Percentiles rank a stretch among this genome's conserved stretches.
Evolutionary conservation across 1,139 yeast species (phyloP).

Genomic region (Saccharomycopsis phalli): DNA sequence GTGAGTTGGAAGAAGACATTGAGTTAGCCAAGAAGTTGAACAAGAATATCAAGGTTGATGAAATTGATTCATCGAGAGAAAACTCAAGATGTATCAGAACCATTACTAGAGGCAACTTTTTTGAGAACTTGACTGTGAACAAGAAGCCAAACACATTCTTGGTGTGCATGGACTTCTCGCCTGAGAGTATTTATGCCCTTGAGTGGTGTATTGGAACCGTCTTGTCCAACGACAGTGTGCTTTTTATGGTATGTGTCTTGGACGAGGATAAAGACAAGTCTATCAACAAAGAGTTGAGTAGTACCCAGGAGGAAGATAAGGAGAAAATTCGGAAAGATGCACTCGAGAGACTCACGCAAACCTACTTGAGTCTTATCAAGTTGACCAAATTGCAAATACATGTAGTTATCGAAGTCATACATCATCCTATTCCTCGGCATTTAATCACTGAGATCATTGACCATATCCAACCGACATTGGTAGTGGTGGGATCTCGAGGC

Average conservation of each 20-base stretch:
- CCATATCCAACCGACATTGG: constrained; percentile 73
- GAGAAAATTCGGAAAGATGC: constrained; percentile 48
- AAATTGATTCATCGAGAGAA: constrained; percentile 46
- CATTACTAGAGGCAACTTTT: constrained; percentile 61
- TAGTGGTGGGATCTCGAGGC: constrained; percentile 77
- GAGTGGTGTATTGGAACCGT: constrained; percentile 90
- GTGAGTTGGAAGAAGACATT: constrained; percentile 59
- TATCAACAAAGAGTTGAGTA: background rate
- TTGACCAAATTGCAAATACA: constrained; percentile 71
- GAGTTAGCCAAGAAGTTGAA: constrained; percentile 55
- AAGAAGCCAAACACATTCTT: constrained; percentile 60
- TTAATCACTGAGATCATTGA: constrained; percentile 76
- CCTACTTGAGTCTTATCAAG: constrained; percentile 49
- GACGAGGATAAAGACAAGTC: constrained; percentile 47
- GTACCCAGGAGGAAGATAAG: constrained; percentile 24
- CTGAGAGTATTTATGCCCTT: constrained; percentile 77
- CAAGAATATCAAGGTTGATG: constrained; percentile 51
- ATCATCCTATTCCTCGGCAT: constrained; percentile 84
- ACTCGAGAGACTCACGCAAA: constrained; percentile 53
- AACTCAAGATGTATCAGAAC: constrained; percentile 48
- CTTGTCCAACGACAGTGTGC: constrained; percentile 72
- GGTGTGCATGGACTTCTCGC: constrained; percentile 73
- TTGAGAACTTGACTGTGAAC: constrained; percentile 34
- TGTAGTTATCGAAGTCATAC: constrained; percentile 66
- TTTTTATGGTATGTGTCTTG: constrained; percentile 70